phyloP scores from a whole-genome alignment of 2,329 filamentous ascomycete species.

The Colletotrichum costaricense region DNA sequence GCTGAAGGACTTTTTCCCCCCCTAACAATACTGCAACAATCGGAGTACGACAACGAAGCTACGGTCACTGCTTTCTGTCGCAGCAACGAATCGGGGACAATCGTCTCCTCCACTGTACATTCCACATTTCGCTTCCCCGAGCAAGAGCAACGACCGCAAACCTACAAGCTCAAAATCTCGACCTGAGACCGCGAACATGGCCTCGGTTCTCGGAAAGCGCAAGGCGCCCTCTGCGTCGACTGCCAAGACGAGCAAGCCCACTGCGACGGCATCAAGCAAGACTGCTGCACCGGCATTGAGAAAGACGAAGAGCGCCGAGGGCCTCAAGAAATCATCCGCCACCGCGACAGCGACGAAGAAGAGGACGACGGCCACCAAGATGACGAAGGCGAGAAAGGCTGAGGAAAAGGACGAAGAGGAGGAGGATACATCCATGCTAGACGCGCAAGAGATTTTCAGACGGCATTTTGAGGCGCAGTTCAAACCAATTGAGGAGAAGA shows the following conservation, averaged over 20 bases:
- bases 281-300: not conserved
- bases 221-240: constrained; percentile 27
- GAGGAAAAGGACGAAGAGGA: not conserved
- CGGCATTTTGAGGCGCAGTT: constrained; percentile 92
- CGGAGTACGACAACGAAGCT: not conserved
- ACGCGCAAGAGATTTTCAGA: constrained; percentile 79
- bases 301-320: constrained; percentile 5
- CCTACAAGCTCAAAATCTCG: not conserved
- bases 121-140: not conserved
- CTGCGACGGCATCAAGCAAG: not conserved
- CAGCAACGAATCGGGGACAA: not conserved
- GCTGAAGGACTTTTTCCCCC: not conserved
- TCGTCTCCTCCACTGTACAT: too few relatives aligned
- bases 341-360: not conserved
- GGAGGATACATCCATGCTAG: constrained; percentile 53
- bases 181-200: constrained; percentile 4
- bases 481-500: constrained; percentile 69
- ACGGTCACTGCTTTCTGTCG: not conserved
- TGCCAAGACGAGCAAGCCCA: not conserved
- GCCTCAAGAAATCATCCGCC: not conserved
- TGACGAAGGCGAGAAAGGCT: not conserved
- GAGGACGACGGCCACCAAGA: not conserved
- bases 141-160: not conserved
- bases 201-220: constrained; percentile 36
- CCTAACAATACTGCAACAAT: not conserved